Evolutionary conservation across 305 asterid genomes (phyloP).

Genomic region (Fraxinus ornus): DNA sequence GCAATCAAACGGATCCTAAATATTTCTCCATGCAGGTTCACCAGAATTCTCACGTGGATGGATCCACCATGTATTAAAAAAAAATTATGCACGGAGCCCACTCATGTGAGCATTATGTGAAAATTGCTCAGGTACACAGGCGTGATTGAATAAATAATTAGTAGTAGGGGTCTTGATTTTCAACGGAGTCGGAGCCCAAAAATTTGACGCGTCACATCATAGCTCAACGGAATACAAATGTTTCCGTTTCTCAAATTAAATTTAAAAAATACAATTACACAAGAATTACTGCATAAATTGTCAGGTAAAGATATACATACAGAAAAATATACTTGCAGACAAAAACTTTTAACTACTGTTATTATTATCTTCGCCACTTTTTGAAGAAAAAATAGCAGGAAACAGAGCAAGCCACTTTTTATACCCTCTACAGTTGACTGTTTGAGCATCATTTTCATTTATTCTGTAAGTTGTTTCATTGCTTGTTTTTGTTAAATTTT

Average conservation of each 20-base stretch:
- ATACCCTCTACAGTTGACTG: conserved; percentile 8
- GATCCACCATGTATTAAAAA: no score
- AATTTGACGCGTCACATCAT: conserved; percentile 15
- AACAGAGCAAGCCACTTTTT: conserved; percentile 19
- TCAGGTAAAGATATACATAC: neutral
- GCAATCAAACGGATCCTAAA: no score
- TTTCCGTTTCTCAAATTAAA: conserved; percentile 27
- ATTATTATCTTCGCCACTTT: conserved; percentile 6
- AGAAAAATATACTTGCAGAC: neutral
- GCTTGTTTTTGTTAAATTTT: conserved; percentile 2
- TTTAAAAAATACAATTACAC: conserved; percentile 14
- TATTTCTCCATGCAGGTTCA: no score
- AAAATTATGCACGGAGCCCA: no score
- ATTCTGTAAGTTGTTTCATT: conserved; percentile 14
- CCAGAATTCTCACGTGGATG: no score
- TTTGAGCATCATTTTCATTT: conserved; percentile 26
- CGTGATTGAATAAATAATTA: no score
- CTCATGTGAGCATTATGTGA: no score
- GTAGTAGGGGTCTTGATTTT: neutral
- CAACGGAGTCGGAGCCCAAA: conserved; percentile 18
- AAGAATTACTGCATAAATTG: conserved; percentile 21
- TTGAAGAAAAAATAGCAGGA: conserved; percentile 23
- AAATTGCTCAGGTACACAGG: no score
- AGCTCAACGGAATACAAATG: conserved; percentile 43
- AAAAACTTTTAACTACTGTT: conserved; percentile 19